These are phyloP conservation scores for Sphaerostilbella broomeana DNA, from an alignment of 2,329 filamentous ascomycete genomes.

Conservation along the genomic window DNA sequence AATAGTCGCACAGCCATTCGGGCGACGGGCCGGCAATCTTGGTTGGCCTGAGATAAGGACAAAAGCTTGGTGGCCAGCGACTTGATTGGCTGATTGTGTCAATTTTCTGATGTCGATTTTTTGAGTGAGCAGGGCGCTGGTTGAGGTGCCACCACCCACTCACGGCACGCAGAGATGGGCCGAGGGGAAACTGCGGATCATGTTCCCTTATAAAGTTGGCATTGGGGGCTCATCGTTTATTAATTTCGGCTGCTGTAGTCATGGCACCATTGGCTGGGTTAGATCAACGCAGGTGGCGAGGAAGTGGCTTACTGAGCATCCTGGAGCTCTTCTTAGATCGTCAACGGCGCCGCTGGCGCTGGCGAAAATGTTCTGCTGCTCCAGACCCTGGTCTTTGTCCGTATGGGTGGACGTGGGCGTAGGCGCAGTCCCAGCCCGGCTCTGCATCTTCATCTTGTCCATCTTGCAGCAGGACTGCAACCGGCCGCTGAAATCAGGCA, in stretches of 20 bases:
- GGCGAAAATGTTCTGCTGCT: slow-evolving; percentile 3
- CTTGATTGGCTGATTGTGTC: slow-evolving; percentile 32
- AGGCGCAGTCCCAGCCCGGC: slow-evolving; percentile 5
- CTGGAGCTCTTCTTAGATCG: not conserved
- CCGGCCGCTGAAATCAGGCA: slow-evolving; percentile 7
- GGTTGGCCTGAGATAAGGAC: slow-evolving; percentile 40
- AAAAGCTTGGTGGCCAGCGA: slow-evolving; percentile 12
- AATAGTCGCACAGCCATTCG: too few species aligned
- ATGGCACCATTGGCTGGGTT: too few species aligned
- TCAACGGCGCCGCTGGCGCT: slow-evolving; percentile 12
- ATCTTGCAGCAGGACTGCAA: slow-evolving; percentile 12
- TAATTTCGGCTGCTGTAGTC: too few species aligned
- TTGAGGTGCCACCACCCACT: slow-evolving; percentile 18
- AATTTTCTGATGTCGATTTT: slow-evolving; percentile 38
- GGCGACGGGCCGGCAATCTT: slow-evolving; percentile 20
- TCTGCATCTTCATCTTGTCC: slow-evolving; percentile 11
- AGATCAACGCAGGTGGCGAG: too few species aligned
- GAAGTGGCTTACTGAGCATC: too few species aligned
- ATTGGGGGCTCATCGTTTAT: too few species aligned
- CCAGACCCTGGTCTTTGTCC: slow-evolving; percentile 5
- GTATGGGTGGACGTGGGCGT: too few species aligned
- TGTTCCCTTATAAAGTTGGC: slow-evolving; percentile 3
- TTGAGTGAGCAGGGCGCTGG: slow-evolving; percentile 25
- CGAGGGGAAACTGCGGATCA: slow-evolving; percentile 14
- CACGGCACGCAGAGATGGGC: slow-evolving; percentile 6